phyloP scores from a whole-genome alignment of 1,284 basidiomycete species.

The Pisolithus thermaeus region DNA sequence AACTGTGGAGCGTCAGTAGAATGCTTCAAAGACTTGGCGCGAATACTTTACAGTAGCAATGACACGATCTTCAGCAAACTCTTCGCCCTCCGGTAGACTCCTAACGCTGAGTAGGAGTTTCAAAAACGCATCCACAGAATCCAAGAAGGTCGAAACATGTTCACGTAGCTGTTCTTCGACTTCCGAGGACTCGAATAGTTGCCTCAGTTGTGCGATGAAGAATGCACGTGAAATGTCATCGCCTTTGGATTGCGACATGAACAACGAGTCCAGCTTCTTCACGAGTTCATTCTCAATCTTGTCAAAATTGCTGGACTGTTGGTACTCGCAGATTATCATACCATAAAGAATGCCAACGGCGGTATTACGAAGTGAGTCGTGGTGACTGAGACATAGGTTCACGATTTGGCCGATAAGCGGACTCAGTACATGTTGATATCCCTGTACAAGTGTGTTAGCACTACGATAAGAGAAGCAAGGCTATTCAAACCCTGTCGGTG shows the following conservation, averaged over 20 bases:
- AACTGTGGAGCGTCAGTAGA: constrained; percentile 40
- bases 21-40: neutral
- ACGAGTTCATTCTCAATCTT: constrained; percentile 94
- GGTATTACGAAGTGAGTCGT: constrained; percentile 86
- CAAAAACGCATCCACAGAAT: constrained; percentile 90
- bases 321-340: constrained; percentile 94
- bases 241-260: constrained; percentile 87
- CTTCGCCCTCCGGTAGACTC: constrained; percentile 91
- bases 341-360: constrained; percentile 92
- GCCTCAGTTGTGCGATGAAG: constrained; percentile 89
- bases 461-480: neutral
- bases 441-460: constrained; percentile 36
- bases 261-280: constrained; percentile 86
- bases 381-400: constrained; percentile 90
- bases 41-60: constrained; percentile 66
- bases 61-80: constrained; percentile 90
- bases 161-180: constrained; percentile 77
- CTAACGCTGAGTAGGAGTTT: constrained; percentile 88
- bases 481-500: constrained; percentile 53
- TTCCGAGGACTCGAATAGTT: constrained; percentile 78
- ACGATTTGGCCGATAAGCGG: constrained; percentile 89
- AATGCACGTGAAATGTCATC: constrained; percentile 89
- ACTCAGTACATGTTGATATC: constrained; percentile 79
- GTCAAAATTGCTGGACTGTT: constrained; percentile 75
- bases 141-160: constrained; percentile 78